These are phyloP conservation scores for Fusarium haematococcum DNA, from an alignment of 2,329 filamentous ascomycete species.

Conservation along the genomic window DNA sequence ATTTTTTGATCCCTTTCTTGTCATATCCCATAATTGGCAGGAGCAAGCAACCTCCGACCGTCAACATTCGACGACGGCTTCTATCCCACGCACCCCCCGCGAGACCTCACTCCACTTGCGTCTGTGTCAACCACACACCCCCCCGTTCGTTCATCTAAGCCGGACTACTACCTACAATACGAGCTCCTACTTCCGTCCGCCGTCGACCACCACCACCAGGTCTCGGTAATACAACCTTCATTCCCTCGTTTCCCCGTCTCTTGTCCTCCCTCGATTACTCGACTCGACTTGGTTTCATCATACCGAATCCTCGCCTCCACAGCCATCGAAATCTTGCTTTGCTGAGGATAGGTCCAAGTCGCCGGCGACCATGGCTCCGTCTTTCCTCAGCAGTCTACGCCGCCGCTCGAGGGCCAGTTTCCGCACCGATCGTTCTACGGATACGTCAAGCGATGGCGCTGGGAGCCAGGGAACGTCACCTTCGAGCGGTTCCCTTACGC, in stretches of 20 bases:
- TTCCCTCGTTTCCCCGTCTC: conserved; percentile 16
- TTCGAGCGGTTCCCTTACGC: conserved; percentile 78
- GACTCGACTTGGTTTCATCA: conserved; percentile 12
- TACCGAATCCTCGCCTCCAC: conserved; percentile 14
- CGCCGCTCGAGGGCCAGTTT: conserved; percentile 82
- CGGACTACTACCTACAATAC: conserved; percentile 28
- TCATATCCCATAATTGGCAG: conserved; percentile 4
- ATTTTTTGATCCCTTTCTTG: not conserved
- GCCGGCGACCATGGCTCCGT: conserved; percentile 63
- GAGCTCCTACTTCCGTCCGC: conserved; percentile 24
- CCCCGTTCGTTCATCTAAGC: conserved; percentile 24
- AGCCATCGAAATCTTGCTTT: conserved; percentile 9
- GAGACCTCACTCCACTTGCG: conserved; percentile 33
- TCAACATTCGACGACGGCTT: conserved; percentile 19
- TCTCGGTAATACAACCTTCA: conserved; percentile 23
- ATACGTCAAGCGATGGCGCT: conserved; percentile 71
- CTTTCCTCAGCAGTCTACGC: conserved; percentile 79
- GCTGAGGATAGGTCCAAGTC: conserved; percentile 31
- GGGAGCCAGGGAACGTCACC: conserved; percentile 69
- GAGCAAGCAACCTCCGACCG: conserved; percentile 16
- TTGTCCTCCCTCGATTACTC: not conserved
- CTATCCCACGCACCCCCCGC: conserved; percentile 29
- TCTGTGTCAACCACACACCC: conserved; percentile 28
- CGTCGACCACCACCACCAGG: conserved; percentile 5
- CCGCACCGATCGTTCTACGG: conserved; percentile 71